A percentile compares a stretch with the other conserved stretches of the same genome.
Evolutionary conservation across 225 moss, liverwort and hornwort genomes (phyloP).

Genomic region (Sphagnum contortum): DNA sequence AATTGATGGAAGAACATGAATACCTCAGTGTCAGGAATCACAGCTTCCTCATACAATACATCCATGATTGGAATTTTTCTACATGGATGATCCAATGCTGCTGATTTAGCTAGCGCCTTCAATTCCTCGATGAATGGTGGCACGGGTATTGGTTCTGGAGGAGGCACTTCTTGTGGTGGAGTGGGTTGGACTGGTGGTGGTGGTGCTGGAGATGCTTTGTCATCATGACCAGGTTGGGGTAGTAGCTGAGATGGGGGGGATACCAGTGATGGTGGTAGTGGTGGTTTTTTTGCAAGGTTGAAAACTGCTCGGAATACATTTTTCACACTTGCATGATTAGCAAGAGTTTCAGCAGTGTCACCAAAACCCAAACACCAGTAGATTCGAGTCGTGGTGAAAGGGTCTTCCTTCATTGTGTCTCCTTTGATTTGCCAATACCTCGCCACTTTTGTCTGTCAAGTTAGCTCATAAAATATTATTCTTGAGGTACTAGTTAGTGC

Average conservation of each 20-base stretch:
- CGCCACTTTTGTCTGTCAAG: constrained; percentile 40
- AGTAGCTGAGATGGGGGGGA: constrained; percentile 14
- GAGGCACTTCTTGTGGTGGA: neutral
- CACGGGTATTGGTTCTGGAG: constrained; percentile 8
- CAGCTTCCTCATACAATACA: constrained; percentile 46
- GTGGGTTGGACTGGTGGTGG: neutral
- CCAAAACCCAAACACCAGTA: constrained; percentile 77
- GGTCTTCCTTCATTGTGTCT: constrained; percentile 24
- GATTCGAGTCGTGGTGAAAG: constrained; percentile 37
- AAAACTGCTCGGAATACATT: constrained; percentile 71
- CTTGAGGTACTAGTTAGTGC: too few relatives aligned
- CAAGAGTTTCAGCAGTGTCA: constrained; percentile 48
- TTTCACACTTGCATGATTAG: constrained; percentile 39
- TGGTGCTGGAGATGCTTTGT: constrained; percentile 2
- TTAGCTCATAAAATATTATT: neutral
- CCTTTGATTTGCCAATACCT: constrained; percentile 32
- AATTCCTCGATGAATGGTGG: constrained; percentile 49
- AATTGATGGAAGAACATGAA: too few relatives aligned
- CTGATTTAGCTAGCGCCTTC: constrained; percentile 20
- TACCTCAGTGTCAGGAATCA: too few relatives aligned
- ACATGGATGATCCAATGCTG: constrained; percentile 43
- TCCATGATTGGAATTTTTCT: constrained; percentile 62
- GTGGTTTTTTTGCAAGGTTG: constrained; percentile 50
- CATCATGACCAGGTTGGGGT: constrained; percentile 2
- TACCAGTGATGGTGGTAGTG: constrained; percentile 8